phyloP scores from a whole-genome alignment of 2,329 filamentous ascomycete species.

The Akanthomyces muscarius region DNA sequence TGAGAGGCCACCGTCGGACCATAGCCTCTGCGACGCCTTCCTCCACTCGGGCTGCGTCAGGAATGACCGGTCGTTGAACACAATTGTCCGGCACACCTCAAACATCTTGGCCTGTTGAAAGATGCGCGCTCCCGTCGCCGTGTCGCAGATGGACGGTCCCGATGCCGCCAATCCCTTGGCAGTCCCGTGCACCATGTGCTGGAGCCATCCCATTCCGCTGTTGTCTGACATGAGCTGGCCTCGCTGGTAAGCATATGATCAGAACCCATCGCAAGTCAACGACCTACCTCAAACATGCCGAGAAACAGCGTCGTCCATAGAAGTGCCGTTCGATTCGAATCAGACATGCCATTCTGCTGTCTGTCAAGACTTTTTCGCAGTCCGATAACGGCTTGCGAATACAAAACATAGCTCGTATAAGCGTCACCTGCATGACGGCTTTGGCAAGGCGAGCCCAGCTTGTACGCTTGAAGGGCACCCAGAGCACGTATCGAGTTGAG shows the following conservation, averaged over 20 bases:
- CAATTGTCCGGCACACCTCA: constrained; percentile 30
- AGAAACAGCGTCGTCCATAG: constrained; percentile 34
- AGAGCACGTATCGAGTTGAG: constrained; percentile 29
- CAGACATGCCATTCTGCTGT: constrained; percentile 22
- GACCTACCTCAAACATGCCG: constrained; percentile 32
- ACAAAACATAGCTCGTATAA: constrained; percentile 23
- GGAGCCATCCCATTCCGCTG: constrained; percentile 31
- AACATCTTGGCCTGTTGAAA: constrained; percentile 31
- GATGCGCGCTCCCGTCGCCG: constrained; percentile 25
- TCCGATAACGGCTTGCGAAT: constrained; percentile 25
- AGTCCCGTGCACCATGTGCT: constrained; percentile 34
- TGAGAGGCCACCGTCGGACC: neutral
- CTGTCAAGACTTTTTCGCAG: constrained; percentile 20
- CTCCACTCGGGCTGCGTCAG: constrained; percentile 26
- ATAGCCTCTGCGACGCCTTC: neutral
- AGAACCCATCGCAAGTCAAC: too few relatives aligned
- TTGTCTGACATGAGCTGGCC: constrained; percentile 31
- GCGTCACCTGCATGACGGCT: neutral
- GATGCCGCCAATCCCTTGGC: constrained; percentile 28
- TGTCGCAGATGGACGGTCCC: constrained; percentile 25
- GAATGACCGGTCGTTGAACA: constrained; percentile 29
- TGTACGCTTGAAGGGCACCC: constrained; percentile 30
- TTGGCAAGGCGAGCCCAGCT: constrained; percentile 15
- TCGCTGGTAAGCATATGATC: neutral
- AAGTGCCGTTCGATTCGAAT: constrained; percentile 1